Percentiles rank a stretch among this genome's conserved stretches.
These are phyloP conservation scores for Bruguiera gymnorhiza DNA, from an alignment of 345 rosid species.

Conservation along the genomic window DNA sequence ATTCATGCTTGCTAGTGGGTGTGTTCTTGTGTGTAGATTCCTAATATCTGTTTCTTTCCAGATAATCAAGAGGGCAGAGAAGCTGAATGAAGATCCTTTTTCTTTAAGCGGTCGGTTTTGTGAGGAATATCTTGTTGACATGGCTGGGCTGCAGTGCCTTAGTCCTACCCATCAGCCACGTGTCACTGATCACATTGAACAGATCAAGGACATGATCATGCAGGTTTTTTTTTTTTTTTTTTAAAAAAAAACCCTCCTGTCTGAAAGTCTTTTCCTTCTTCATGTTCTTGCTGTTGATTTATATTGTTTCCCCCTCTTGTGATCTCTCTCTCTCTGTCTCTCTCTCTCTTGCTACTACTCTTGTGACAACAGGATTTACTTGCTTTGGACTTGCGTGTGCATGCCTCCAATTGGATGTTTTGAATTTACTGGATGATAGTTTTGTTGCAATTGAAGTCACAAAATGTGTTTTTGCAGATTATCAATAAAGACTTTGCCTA, in stretches of 20 bases:
- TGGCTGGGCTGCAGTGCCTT: conserved; percentile 75
- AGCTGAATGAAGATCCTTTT: conserved; percentile 51
- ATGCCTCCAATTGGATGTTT: neutral
- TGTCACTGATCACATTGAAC: conserved; percentile 71
- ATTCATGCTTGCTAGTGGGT: too few species aligned
- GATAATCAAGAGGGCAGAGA: conserved; percentile 77
- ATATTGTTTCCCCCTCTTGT: too few species aligned
- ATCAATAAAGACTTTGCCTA: conserved; percentile 71
- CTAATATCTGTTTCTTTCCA: conserved; percentile 24
- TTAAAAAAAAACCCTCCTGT: too few species aligned
- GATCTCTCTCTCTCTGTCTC: too few species aligned
- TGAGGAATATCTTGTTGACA: conserved; percentile 68
- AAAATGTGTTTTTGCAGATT: conserved; percentile 46
- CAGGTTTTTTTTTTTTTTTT: conserved; percentile 30
- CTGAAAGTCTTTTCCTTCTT: neutral
- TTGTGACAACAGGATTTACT: too few species aligned
- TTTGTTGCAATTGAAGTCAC: neutral
- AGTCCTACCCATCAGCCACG: conserved; percentile 75
- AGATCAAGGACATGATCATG: conserved; percentile 67
- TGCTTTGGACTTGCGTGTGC: neutral
- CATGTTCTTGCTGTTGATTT: neutral
- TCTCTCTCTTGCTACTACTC: too few species aligned
- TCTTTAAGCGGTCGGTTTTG: conserved; percentile 62
- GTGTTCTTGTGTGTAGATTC: neutral
- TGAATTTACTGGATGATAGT: neutral